A percentile compares a stretch with the other conserved stretches of the same genome.
Conservation (phyloP, 108 stramenopile genomes). For the Pseudonitzschia pungens region DNA sequence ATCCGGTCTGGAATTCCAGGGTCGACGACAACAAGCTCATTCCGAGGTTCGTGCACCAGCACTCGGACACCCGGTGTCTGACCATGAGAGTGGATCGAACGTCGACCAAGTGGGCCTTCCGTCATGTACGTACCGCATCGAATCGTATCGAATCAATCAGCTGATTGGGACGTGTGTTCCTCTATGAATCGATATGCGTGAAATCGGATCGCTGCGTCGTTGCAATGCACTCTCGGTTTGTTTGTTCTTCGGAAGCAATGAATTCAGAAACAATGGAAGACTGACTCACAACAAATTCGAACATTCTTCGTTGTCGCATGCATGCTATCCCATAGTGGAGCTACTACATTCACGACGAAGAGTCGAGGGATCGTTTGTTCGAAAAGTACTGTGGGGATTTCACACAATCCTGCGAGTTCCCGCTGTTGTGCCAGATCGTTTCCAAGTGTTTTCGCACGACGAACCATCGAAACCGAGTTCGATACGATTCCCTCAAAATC, state of each 20-base stretch:
- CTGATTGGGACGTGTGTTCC: not conserved
- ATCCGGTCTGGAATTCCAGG: conserved; percentile 3
- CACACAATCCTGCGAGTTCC: not conserved
- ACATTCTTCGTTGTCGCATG: not conserved
- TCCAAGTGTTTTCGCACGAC: not conserved
- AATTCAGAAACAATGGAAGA: too few relatives aligned
- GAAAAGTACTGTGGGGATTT: not conserved
- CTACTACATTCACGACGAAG: conserved; percentile 61
- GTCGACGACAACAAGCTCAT: not conserved
- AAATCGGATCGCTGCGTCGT: not conserved
- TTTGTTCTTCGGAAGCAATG: too few relatives aligned
- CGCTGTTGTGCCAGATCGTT: not conserved
- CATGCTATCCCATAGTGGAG: not conserved
- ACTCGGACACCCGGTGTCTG: conserved; percentile 20
- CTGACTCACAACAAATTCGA: not conserved
- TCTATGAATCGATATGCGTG: too few relatives aligned
- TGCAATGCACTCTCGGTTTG: too few relatives aligned
- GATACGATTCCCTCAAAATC: conserved; percentile 1
- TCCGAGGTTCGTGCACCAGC: conserved; percentile 35
- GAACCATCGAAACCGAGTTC: not conserved
- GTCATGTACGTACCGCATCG: not conserved
- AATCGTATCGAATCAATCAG: too few relatives aligned
- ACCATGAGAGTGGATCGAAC: conserved; percentile 17
- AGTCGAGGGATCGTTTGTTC: conserved; percentile 49
- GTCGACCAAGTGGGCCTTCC: conserved; percentile 17